phyloP scores from a whole-genome alignment of 2,329 filamentous ascomycete genomes.

The Rhinocladiella similis region DNA sequence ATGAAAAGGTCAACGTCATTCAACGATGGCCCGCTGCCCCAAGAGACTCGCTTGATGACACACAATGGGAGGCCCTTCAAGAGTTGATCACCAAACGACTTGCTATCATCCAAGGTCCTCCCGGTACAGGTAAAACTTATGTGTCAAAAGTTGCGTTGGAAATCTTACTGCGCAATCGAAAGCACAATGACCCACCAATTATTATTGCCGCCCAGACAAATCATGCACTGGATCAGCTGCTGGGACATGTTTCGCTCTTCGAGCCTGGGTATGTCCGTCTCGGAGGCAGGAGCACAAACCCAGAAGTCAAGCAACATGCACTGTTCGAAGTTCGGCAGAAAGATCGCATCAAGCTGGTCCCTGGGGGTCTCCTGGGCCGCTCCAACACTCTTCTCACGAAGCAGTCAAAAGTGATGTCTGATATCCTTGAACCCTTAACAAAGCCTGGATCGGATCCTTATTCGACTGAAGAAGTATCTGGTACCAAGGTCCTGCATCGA shows the following conservation, averaged over 20 bases:
- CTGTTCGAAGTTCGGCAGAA: conserved; percentile 61
- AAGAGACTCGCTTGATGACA: conserved; percentile 61
- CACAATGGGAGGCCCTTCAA: conserved; percentile 68
- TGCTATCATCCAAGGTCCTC: conserved; percentile 80
- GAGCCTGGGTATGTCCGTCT: conserved; percentile 65
- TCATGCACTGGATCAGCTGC: conserved; percentile 81
- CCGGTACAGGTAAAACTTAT: conserved; percentile 77
- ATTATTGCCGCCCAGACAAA: conserved; percentile 86
- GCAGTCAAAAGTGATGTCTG: conserved; percentile 42
- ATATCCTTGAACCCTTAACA: conserved; percentile 46
- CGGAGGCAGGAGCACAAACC: conserved; percentile 69
- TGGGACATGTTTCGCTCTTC: conserved; percentile 63
- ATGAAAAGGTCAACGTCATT: conserved; percentile 56
- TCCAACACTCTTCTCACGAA: conserved; percentile 45
- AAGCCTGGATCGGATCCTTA: conserved; percentile 45
- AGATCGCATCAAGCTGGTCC: conserved; percentile 35
- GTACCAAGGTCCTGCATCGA: conserved; percentile 47
- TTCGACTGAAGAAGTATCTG: conserved; percentile 41
- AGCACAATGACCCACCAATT: conserved; percentile 62
- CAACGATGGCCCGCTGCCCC: conserved; percentile 52
- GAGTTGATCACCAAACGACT: conserved; percentile 71
- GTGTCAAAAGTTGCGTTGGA: conserved; percentile 73
- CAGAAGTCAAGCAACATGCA: conserved; percentile 64
- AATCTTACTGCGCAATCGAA: conserved; percentile 62
- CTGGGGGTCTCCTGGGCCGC: conserved; percentile 41